Base-by-base conservation (phyloP, 2,329 filamentous ascomycete species). In the Aspergillus thermomutatus region DNA sequence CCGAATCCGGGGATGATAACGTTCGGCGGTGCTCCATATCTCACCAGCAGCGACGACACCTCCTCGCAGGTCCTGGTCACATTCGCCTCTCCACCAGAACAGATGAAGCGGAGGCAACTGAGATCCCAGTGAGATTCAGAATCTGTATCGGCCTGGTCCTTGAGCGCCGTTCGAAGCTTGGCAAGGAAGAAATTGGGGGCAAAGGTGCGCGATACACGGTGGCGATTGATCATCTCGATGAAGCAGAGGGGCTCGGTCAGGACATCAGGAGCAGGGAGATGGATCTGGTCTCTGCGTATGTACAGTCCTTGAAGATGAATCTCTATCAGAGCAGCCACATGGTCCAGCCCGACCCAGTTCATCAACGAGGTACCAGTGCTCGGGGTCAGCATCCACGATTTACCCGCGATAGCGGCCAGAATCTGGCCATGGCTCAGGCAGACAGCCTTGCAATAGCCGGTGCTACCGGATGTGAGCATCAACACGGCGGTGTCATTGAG, bases 401-500 rank as follows among this genome's bases (percentile, higher is more conserved):
- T 83, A 21, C 77, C 77, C 2, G 55, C 9, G 10, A 80, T 55
- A 0, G 80, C 69, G 1, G 73, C 61, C 0, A 81, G 48, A 0
- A 83, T 61, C 61, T 83, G 80, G 0, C 57, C 50, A 55, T 82
- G 77, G 0, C 65, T 72, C 1, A 83, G 69, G 1, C 58, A 61
- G 0, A 83, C 82, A 0, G 79, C 81, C 62, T 84, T 84, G 6
- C 78, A 70, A 51, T 77, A 74, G 2, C 80, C 80, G 17, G 79
- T 80, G 60, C 76, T 80, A 3, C 82, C 82, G 1, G 81, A 83
- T 1, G 82, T 84, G 3, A 84, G 68, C 77, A 83, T 80, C 2
- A 82, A 66, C 0, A 73, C 63, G 1, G 76, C 76, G 1, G 67
- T 69, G 61, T 59, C 56, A 14, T 21, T 46, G 31, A 34, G 23